Base-by-base conservation (phyloP, 768 basidiomycete species). In the Boletus insuetus region DNA sequence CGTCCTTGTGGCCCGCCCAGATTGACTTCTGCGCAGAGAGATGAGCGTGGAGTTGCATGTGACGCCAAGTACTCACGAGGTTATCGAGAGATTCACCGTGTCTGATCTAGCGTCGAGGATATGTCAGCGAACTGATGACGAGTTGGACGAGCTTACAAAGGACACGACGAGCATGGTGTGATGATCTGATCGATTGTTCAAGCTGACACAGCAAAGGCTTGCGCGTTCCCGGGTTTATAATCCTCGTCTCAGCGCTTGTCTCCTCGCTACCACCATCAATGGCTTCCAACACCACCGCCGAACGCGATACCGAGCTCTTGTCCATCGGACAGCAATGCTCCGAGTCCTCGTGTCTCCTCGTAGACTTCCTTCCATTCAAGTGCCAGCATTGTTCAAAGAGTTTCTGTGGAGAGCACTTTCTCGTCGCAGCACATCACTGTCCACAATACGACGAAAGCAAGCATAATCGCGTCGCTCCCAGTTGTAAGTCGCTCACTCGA, bases 321-420 rank as follows among this genome's bases (percentile, higher is more conserved):
- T 71, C 75, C 39, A 69, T 93, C 59, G 89, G 89, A 8, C 79
- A 82, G 54, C 86, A 89, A 63, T 94, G 91, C 71, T 82, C 86
- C 14, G 77, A 82, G 48, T 67, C 80, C 0, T 71, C 81, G 1
- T 94, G 91, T 72, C 70, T 77, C 29, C 79, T 89, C 58, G 80
- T 92, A 65, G 91, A 94, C 75, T 93, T 92, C 61, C 75, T 94
- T 12, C 91, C 91, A 0, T 88, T 93, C 78, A 88, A 86, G 71
- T 94, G 91, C 69, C 85, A 89, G 47, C 89, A 91, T 63, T 94
- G 91, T 69, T 65, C 77, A 14, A 69, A 77, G 16, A 75, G 78
- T 0, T 94, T 84, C 74, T 94, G 92, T 62, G 82, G 83, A 40
- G 87, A 91, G 13, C 91, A 94, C 65, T 93, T 86, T 74, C 81